Conservation (phyloP, 164 flowering plant genomes). For the Stephania yunnanensis region DNA sequence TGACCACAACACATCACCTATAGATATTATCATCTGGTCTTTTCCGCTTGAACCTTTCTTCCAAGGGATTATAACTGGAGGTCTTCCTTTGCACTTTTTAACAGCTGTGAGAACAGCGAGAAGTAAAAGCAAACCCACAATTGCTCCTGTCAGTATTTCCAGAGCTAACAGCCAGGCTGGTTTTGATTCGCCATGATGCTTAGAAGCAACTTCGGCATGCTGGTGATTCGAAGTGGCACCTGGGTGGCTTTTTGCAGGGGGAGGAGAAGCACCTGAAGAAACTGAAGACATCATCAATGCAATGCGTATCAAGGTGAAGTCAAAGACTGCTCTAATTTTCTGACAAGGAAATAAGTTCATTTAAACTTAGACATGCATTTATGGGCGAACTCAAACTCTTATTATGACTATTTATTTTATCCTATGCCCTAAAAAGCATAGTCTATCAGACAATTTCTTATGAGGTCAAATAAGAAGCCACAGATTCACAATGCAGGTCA, state of each 20-base stretch:
- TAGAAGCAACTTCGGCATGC: conserved; percentile 28
- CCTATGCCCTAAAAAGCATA: background rate
- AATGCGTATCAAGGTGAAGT: background rate
- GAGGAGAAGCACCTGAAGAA: conserved; percentile 27
- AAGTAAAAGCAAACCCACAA: conserved; percentile 49
- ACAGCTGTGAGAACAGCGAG: conserved; percentile 45
- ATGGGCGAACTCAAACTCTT: background rate
- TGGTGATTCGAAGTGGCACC: conserved; percentile 26
- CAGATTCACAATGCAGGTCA: background rate
- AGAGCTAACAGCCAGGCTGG: conserved; percentile 77
- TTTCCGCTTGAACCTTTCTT: conserved; percentile 60
- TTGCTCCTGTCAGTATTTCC: conserved; percentile 68
- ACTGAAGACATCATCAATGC: conserved; percentile 2
- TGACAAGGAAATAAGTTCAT: background rate
- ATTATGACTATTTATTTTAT: background rate
- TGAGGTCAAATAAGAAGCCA: background rate
- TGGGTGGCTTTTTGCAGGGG: conserved; percentile 35
- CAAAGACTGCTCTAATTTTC: background rate
- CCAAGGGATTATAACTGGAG: conserved; percentile 69
- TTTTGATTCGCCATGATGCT: conserved; percentile 39
- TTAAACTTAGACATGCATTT: background rate
- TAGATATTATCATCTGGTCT: conserved; percentile 43
- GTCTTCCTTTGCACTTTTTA: conserved; percentile 47
- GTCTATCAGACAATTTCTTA: background rate
- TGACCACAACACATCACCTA: conserved; percentile 36